phyloP scores from a whole-genome alignment of 2,329 filamentous ascomycete genomes.

The Aschersonia sp. region DNA sequence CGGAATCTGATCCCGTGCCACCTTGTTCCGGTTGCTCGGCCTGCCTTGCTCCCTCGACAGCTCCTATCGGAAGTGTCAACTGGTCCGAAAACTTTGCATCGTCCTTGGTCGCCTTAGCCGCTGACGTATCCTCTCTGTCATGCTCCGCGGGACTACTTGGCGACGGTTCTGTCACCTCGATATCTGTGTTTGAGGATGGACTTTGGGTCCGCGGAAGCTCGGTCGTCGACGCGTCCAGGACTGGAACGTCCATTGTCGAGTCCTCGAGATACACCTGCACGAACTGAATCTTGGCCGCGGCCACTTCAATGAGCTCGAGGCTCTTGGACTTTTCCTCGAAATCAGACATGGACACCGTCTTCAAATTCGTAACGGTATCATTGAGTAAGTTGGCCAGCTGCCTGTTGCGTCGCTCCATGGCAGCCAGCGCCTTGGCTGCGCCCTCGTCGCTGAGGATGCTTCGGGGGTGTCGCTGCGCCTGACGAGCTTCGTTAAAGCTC shows the following conservation, averaged over 20 bases:
- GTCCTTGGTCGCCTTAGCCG: too few species aligned
- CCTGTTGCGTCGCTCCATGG: conserved; percentile 50
- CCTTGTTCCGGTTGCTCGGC: background rate
- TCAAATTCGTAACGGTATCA: conserved; percentile 48
- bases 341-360: conserved; percentile 37
- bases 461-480: conserved; percentile 21
- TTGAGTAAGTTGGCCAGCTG: conserved; percentile 55
- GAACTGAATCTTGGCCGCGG: conserved; percentile 49
- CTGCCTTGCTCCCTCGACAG: too few species aligned
- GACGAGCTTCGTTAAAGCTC: conserved; percentile 43
- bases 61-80: too few species aligned
- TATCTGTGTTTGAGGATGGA: background rate
- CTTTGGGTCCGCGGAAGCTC: background rate
- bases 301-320: conserved; percentile 40
- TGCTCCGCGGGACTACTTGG: background rate
- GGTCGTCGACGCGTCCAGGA: background rate
- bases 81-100: too few species aligned
- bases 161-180: background rate
- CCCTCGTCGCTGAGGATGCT: conserved; percentile 21
- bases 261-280: conserved; percentile 49
- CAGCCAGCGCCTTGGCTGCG: conserved; percentile 22
- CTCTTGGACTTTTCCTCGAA: conserved; percentile 33
- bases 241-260: conserved; percentile 34
- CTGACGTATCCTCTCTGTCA: too few species aligned
- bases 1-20: background rate